Evolutionary conservation across 176 grass and related monocot species (phyloP).

Genomic region (Poa annua): DNA sequence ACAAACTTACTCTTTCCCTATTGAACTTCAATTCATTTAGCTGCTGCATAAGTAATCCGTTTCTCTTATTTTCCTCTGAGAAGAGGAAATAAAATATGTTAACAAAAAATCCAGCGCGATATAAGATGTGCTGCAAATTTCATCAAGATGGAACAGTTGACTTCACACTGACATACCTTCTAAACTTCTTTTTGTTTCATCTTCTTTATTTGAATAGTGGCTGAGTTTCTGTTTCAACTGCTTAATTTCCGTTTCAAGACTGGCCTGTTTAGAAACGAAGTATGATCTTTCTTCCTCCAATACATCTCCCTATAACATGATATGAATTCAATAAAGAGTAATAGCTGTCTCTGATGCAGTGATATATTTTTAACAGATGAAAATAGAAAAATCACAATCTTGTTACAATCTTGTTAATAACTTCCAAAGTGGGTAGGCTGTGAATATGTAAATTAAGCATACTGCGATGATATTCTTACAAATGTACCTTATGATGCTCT

Average conservation of each 20-base stretch:
- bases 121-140: neutral
- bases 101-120: slow-evolving; percentile 24
- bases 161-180: slow-evolving; percentile 56
- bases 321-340: slow-evolving; percentile 47
- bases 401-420: neutral
- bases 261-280: slow-evolving; percentile 47
- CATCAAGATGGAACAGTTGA: slow-evolving; percentile 33
- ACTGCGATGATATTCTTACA: slow-evolving; percentile 1
- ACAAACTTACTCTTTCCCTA: slow-evolving; percentile 64
- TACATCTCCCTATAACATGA: slow-evolving; percentile 64
- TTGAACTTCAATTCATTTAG: slow-evolving; percentile 74
- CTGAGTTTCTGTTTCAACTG: slow-evolving; percentile 69
- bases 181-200: slow-evolving; percentile 58
- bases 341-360: neutral
- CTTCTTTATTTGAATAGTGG: slow-evolving; percentile 55
- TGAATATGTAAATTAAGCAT: slow-evolving; percentile 18
- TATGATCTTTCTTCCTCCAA: slow-evolving; percentile 54
- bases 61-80: slow-evolving; percentile 76
- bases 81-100: slow-evolving; percentile 40
- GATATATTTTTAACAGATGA: slow-evolving; percentile 12
- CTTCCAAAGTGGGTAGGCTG: slow-evolving; percentile 12
- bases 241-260: slow-evolving; percentile 80
- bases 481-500: slow-evolving; percentile 45
- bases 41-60: slow-evolving; percentile 61
- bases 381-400: slow-evolving; percentile 20